Evolutionary conservation across 169 alveolate genomes (phyloP).

Genomic region (Eimeria tenella): DNA sequence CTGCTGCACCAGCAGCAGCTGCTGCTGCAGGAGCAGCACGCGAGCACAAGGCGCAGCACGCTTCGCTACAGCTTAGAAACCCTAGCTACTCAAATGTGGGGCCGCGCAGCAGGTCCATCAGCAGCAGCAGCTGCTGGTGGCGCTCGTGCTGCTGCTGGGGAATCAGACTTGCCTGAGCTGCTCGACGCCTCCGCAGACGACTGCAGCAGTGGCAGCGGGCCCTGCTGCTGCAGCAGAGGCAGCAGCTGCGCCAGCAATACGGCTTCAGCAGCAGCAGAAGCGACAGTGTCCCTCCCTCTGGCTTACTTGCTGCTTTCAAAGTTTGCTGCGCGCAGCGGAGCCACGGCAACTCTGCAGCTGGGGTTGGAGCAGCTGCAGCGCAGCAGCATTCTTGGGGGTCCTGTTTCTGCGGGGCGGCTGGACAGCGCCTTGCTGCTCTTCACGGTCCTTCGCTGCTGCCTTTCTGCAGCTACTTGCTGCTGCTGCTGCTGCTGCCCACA

Average conservation of each 20-base stretch:
- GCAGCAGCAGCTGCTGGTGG: conserved; percentile 28
- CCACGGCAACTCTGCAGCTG: conserved; percentile 35
- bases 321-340: conserved; percentile 57
- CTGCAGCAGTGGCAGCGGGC: background rate
- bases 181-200: background rate
- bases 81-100: conserved; percentile 27
- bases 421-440: conserved; percentile 48
- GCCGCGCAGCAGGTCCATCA: background rate
- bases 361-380: conserved; percentile 42
- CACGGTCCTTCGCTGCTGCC: conserved; percentile 38
- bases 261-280: conserved; percentile 8
- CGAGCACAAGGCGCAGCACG: background rate
- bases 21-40: conserved; percentile 45
- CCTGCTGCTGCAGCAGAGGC: conserved; percentile 39
- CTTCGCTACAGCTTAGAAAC: conserved; percentile 22
- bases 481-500: conserved; percentile 45
- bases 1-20: conserved; percentile 54
- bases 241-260: conserved; percentile 14
- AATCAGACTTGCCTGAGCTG: background rate
- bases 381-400: conserved; percentile 23
- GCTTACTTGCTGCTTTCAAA: conserved; percentile 13
- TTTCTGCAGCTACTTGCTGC: conserved; percentile 10
- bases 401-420: conserved; percentile 16
- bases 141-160: conserved; percentile 21
- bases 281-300: background rate